Percentiles rank a stretch among this genome's conserved stretches.
Conservation (phyloP, 129 eudicot species). For the Saposhnikovia divaricata region DNA sequence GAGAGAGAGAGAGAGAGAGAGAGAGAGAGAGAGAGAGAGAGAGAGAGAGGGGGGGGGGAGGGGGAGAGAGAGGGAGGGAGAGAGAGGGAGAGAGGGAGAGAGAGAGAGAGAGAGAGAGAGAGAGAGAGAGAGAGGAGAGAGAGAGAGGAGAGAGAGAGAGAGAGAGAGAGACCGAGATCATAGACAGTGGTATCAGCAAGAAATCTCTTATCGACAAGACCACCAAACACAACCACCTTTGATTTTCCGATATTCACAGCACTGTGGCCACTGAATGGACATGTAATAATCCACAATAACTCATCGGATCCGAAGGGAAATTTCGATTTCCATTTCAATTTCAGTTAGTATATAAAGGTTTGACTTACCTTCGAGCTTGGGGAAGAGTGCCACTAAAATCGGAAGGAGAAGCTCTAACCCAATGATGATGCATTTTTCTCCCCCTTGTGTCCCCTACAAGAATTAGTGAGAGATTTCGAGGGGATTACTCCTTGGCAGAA, state of each 20-base stretch:
- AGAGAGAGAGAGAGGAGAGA: not conserved
- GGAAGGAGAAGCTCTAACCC: conserved; percentile 80
- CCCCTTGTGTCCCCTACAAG: too few relatives aligned
- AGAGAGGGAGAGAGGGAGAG: not conserved
- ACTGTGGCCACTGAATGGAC: conserved; percentile 70
- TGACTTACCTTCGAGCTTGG: conserved; percentile 66
- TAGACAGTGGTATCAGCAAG: conserved; percentile 66
- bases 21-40: conserved; percentile 15
- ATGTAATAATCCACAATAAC: too few relatives aligned
- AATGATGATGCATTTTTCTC: conserved; percentile 32
- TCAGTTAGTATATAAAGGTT: too few relatives aligned
- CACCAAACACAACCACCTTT: conserved; percentile 81
- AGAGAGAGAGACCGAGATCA: conserved; percentile 56
- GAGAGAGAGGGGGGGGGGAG: too few relatives aligned
- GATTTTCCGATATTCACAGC: conserved; percentile 89
- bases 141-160: not conserved
- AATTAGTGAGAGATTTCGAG: too few relatives aligned
- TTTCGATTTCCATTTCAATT: too few relatives aligned
- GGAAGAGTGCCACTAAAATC: conserved; percentile 82
- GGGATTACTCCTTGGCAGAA: too few relatives aligned
- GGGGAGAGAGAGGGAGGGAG: not conserved
- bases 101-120: not conserved
- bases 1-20: not conserved
- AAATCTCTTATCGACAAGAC: conserved; percentile 76
- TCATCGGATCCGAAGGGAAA: too few relatives aligned